These are phyloP conservation scores for Ustilago esculenta DNA, from an alignment of 1,284 basidiomycete genomes.

Conservation along the genomic window DNA sequence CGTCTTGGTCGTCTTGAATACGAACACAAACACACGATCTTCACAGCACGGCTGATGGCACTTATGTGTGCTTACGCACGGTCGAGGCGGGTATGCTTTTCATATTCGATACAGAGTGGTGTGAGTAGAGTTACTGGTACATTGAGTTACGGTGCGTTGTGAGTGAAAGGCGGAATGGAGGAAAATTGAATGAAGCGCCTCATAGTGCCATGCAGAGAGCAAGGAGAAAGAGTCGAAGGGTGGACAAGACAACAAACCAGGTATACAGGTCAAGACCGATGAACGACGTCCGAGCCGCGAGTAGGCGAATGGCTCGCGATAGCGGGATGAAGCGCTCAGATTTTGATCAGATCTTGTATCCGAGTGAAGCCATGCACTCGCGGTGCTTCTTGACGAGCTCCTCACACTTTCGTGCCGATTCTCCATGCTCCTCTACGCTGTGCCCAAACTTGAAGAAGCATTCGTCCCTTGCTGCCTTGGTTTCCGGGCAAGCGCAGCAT, in stretches of 20 bases:
- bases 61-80: too few relatives aligned
- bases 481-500: slow-evolving; percentile 94
- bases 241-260: background rate
- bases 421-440: slow-evolving; percentile 71
- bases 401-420: slow-evolving; percentile 80
- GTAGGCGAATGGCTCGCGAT: background rate
- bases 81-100: background rate
- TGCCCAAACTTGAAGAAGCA: slow-evolving; percentile 81
- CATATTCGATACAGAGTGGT: slow-evolving; percentile 32
- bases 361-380: slow-evolving; percentile 82
- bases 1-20: too few relatives aligned
- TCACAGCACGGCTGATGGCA: too few relatives aligned
- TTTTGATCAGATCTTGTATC: slow-evolving; percentile 62
- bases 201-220: too few relatives aligned
- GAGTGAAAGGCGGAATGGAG: background rate
- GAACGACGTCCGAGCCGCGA: background rate
- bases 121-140: slow-evolving; percentile 18
- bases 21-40: too few relatives aligned
- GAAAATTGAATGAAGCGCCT: background rate
- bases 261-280: slow-evolving; percentile 3
- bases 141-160: slow-evolving; percentile 2
- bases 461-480: slow-evolving; percentile 87
- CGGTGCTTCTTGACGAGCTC: slow-evolving; percentile 82
- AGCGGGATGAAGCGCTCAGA: background rate
- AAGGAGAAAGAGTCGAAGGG: too few relatives aligned